Evolutionary conservation across 2,329 filamentous ascomycete species (phyloP), one percentile per base, ranked within the genome.

Genomic region (Epichloe sp.): DNA sequence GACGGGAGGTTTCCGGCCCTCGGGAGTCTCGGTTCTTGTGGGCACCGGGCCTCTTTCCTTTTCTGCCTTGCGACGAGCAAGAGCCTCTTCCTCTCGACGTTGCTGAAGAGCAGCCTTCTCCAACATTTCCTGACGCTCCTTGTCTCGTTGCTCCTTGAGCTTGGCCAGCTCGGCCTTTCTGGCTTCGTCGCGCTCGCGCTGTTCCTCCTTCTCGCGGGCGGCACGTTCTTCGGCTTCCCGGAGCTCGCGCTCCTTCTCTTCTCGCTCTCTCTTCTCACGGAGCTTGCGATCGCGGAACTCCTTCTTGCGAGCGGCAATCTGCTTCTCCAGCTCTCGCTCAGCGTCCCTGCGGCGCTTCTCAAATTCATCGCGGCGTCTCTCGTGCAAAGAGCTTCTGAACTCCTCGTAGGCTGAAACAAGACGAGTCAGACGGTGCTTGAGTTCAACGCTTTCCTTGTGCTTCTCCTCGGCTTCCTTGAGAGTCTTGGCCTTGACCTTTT

Each of bases 321-420:
- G 88, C 69, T 85, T 86, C 74, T 97, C 87, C 53, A 97, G 79
- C 66, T 98, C 93, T 57, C 85, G 83, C 75, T 97, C 89, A 35
- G 93, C 93, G 62, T 88, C 84, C 67, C 86, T 89, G 64, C 87
- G 87, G 57, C 90, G 86, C 74, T 86, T 91, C 77, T 97, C 93
- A 60, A 97, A 98, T 69, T 97, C 89, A 60, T 95, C 86, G 64
- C 88, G 88, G 60, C 91, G 87, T 64, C 88, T 85, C 68, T 93
- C 85, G 55, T 87, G 86, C 50, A 98, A 81, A 46, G 83, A 82
- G 58, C 83, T 76, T 63, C 86, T 83, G 79, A 95, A 97, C 10
- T 73, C 71, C 67, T 93, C 88, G 71, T 95, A 98, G 50, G 77
- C 69, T n/a, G 83, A 79, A 57, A 97, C 85, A 50, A 98, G 78